A percentile compares a stretch with the other conserved stretches of the same genome.
Conservation (phyloP, 805 yeast species). For the Monosporozyma aerobia region DNA sequence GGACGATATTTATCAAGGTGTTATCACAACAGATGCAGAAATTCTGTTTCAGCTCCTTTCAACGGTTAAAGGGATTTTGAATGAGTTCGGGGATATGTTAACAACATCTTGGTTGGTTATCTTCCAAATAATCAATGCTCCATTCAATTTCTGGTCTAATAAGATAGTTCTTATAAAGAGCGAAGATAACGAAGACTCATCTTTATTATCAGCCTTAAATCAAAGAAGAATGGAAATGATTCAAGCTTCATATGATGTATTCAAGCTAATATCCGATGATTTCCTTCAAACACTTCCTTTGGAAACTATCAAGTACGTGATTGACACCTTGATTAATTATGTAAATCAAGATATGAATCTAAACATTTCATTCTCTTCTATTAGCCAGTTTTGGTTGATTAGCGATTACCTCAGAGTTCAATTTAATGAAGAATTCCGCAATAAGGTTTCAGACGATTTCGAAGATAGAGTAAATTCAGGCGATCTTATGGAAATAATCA, state of each 20-base stretch:
- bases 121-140: constrained; percentile 48
- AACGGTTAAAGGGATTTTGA: constrained; percentile 63
- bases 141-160: constrained; percentile 39
- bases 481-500: constrained; percentile 24
- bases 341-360: constrained; percentile 63
- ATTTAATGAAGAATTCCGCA: constrained; percentile 1
- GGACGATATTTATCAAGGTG: constrained; percentile 30
- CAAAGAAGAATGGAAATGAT: constrained; percentile 44
- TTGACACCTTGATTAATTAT: constrained; percentile 65
- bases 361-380: constrained; percentile 83
- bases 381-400: constrained; percentile 85
- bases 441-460: background rate
- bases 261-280: constrained; percentile 79
- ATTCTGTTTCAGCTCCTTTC: constrained; percentile 53
- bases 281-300: constrained; percentile 66
- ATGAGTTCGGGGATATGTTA: constrained; percentile 60
- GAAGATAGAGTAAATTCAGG: constrained; percentile 6
- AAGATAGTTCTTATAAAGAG: constrained; percentile 17
- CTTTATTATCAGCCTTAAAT: constrained; percentile 28
- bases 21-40: constrained; percentile 52
- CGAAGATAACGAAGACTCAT: constrained; percentile 22
- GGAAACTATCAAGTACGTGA: constrained; percentile 50
- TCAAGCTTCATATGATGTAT: constrained; percentile 66
- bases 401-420: constrained; percentile 57
- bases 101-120: constrained; percentile 66